Base-by-base conservation (phyloP, 768 basidiomycete genomes). In the Hydnomerulius pinastri region DNA sequence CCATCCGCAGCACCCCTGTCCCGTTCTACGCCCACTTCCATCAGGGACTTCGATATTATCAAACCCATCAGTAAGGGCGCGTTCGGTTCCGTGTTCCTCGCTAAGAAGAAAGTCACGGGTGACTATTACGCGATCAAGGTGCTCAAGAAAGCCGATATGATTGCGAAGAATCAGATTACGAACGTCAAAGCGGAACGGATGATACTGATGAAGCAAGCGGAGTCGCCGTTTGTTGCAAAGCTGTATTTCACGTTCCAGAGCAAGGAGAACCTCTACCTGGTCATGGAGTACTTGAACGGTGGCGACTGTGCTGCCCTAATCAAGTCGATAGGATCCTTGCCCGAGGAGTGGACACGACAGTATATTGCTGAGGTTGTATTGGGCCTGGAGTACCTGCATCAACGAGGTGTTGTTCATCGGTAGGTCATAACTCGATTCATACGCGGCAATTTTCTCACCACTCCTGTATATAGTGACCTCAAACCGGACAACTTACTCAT, bases 131-230 rank as follows among this genome's bases (percentile, higher is more conserved):
- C 97, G 23, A 96, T 99, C 82, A 99, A 99, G 72, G 95, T 98
- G n/a, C 73, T 99, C 66, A 98, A 96, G 76, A 99, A 99, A 76
- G 92, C 94, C n/a, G 97, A 99, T 72, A 99, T 99, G 97, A 98
- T 99, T 68, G 92, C 97, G 33, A 99, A 99, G 81, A 99, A 99
- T 75, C 97, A 99, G 71, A 96, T 99, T 68, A 98, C 97, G 42
- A 99, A 98, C 66, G 97, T 99, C 69, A 98, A 98, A 73, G 97
- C 97, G 2, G 97, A 99, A 74, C 82, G 97, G 50, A 98, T 97
- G 86, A 99, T 99, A 62, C 80, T 99, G 59, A 99, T 99, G 97
- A 94, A 94, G 67, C 96, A 98, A 70, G 90, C 96, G 2, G 94
- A 97, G 69, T 97, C 94, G 8, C 96, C 97, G 13, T 96, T 98